Conservation (phyloP, 2,329 filamentous ascomycete species). For the Ambrosiella xylebori region DNA sequence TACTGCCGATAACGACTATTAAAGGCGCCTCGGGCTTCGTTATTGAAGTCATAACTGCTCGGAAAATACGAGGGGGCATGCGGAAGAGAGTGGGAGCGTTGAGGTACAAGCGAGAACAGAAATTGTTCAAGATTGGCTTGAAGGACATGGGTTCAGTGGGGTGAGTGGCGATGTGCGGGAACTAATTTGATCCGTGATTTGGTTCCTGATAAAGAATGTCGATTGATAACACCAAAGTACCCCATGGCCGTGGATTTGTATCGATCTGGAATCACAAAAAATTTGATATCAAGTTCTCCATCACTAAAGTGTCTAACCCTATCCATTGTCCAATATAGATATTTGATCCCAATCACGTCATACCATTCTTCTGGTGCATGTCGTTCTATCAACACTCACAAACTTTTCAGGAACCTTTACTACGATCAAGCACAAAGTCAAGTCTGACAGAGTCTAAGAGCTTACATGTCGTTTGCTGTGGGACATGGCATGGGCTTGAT, state of each 20-base stretch:
- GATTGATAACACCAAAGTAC: no score
- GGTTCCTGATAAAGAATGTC: no score
- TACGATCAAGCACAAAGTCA: neutral
- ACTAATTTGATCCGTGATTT: no score
- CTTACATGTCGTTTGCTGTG: neutral
- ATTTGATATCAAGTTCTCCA: neutral
- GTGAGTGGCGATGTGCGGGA: neutral
- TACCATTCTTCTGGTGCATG: no score
- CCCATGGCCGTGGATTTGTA: no score
- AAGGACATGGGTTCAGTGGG: neutral
- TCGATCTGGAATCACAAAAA: neutral
- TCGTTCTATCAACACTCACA: no score
- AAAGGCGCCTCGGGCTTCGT: conserved; percentile 38
- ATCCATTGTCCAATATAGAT: no score
- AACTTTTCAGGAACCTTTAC: neutral
- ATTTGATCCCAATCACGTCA: no score
- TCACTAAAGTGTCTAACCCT: no score
- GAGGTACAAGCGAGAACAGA: conserved; percentile 1
- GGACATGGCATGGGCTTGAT: neutral
- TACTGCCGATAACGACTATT: conserved; percentile 72
- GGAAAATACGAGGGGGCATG: neutral
- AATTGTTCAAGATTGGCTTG: neutral
- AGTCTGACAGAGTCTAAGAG: neutral
- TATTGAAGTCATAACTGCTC: conserved; percentile 17
- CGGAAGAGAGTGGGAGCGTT: neutral